Conservation (phyloP, 805 yeast genomes). For the Nakazawaea ishiwadae region DNA sequence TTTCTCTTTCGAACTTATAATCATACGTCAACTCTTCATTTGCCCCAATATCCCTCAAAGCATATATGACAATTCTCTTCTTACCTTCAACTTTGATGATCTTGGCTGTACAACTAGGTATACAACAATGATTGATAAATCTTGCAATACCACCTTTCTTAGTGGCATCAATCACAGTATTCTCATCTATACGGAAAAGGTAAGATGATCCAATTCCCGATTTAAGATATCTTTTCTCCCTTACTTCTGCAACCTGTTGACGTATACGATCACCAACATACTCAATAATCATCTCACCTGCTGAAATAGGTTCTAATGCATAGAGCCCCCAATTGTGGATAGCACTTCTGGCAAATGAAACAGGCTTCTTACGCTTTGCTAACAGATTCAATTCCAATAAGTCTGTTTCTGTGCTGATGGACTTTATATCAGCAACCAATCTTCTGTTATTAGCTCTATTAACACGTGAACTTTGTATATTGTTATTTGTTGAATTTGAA, state of each 20-base stretch:
- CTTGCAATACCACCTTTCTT: slow-evolving; percentile 96
- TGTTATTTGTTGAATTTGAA: slow-evolving; percentile 22
- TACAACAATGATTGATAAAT: slow-evolving; percentile 95
- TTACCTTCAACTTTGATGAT: slow-evolving; percentile 92
- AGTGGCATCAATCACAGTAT: slow-evolving; percentile 95
- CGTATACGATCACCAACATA: slow-evolving; percentile 94
- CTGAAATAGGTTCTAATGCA: slow-evolving; percentile 93
- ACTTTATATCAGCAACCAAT: slow-evolving; percentile 83
- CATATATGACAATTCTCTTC: slow-evolving; percentile 92
- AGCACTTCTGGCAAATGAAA: slow-evolving; percentile 94
- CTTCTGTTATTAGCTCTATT: slow-evolving; percentile 85
- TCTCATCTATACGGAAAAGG: slow-evolving; percentile 87
- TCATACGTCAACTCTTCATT: slow-evolving; percentile 94
- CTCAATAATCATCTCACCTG: slow-evolving; percentile 95
- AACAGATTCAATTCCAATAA: slow-evolving; percentile 79
- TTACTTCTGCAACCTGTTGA: slow-evolving; percentile 88
- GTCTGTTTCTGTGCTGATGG: slow-evolving; percentile 79
- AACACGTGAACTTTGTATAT: slow-evolving; percentile 69
- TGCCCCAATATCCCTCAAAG: slow-evolving; percentile 79
- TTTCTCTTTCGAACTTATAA: slow-evolving; percentile 90
- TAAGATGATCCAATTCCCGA: slow-evolving; percentile 96
- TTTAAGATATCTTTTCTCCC: slow-evolving; percentile 80
- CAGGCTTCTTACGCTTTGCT: slow-evolving; percentile 87
- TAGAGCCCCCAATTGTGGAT: slow-evolving; percentile 98
- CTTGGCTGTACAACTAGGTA: slow-evolving; percentile 96